Base-by-base conservation (phyloP, 108 stramenopile genomes). In the Nitzschia sp. region DNA sequence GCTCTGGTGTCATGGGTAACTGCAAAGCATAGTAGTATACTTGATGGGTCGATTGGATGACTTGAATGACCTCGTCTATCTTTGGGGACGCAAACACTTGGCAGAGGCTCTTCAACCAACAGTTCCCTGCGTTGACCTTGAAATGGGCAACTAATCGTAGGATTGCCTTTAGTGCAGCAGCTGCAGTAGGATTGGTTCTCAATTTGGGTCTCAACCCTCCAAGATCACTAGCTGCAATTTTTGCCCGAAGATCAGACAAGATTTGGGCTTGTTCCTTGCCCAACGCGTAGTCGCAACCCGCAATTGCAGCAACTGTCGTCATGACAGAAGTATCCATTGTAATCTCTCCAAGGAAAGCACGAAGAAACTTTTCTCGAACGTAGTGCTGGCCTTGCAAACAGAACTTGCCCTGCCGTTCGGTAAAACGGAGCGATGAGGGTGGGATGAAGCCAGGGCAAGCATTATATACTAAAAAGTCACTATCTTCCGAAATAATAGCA, bases 381-480 rank as follows among this genome's bases (percentile, higher is more conserved):
- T 73, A 73, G 8, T 66, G 42, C 9, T 38, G 41, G 37, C 65
- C 72, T 12, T 51, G 41, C 11, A 73, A 22, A 34, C 53, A 41
- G 0, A 51, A 24, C 2, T 22, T 39, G 7, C 56, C 64, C 10
- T 58, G 43, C 10, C 15, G 41, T 50, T 39, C 29, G 15, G 41
- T n/a, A 46, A 65, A 66, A 5, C 43, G 15, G 15, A 73, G 48
- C 21, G 65, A 44, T 7, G 22, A 40, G 17, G 65, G 65, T 15
- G 72, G 65, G 10, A 73, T 41, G 42, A 73, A 66, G 17, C 72
- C 72, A 15, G 72, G 72, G 40, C 72, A 73, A 6, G 39, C 41
- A 12, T 67, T 40, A 51, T 73, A 73, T 0, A 73, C 65, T 10
- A 73, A 39, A 25, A 73, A 73, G 43, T 73, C 72, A 8, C 53